Evolutionary conservation across 169 alveolate genomes (phyloP), one percentile per base, ranked within the genome.

Genomic region (Plasmodium fragile): DNA sequence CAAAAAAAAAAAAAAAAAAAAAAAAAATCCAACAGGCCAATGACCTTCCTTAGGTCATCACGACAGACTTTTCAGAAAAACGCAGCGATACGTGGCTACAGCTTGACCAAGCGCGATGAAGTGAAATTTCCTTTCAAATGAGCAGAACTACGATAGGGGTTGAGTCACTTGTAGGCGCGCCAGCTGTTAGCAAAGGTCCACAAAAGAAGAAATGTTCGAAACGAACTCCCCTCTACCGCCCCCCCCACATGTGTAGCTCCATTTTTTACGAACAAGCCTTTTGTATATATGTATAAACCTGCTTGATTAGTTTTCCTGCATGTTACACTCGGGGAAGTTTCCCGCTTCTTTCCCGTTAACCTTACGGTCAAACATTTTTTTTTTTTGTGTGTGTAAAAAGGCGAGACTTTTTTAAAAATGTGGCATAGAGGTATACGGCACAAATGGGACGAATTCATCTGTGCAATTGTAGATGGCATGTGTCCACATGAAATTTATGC

Each of bases 391-490:
- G 71, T 83, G 70, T 55, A 83, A 36, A 83, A 71, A 45, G 73
- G 36, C 52, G 52, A 25, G 52, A 65, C 36, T 65, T 72, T 55
- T 73, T 25, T 22, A 34, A 89, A 65, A 78, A 89, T 89, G 94
- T 89, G 94, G 94, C 94, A 89, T 52, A 55, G 94, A 89, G 94
- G 94, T 89, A 89, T 41, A 25, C 36, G 32, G 16, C 6, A 32
- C 71, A 65, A 25, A 25, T 22, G 41, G 75, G 75, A 22, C 75
- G n/a, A 65, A 65, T 65, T 65, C 39, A 65, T 2, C 11, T 7
- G 1, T 41, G 28, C 39, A 41, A 79, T 79, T 79, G 30, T 5
- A 45, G 30, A 45, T 41, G 28, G 53, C 65, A 28, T 6, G n/a
- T 41, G n/a, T 41, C 28, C 18, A 22, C 53, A 16, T 78, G 32